Evolutionary conservation across 805 yeast genomes (phyloP).

Genomic region (Clavispora carvajalis): DNA sequence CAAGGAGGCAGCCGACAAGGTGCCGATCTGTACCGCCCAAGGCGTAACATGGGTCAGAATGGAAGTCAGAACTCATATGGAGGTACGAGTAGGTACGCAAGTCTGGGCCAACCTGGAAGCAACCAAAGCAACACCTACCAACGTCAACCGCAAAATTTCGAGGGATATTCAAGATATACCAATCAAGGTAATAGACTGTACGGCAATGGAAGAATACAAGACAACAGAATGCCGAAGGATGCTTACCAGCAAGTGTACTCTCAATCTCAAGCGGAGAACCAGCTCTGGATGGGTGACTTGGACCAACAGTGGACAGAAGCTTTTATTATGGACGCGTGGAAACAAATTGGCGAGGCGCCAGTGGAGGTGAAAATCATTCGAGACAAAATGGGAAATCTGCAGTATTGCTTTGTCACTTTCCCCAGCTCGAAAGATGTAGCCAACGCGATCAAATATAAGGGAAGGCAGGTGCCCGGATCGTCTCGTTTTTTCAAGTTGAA

Average conservation of each 20-base stretch:
- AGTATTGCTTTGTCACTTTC: slow-evolving; percentile 79
- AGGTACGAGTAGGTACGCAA: neutral
- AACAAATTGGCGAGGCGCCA: slow-evolving; percentile 58
- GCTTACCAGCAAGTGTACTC: slow-evolving; percentile 13
- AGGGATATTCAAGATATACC: neutral
- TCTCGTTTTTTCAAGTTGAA: slow-evolving; percentile 57
- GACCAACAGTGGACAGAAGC: slow-evolving; percentile 81
- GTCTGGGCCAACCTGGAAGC: neutral
- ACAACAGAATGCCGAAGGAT: neutral
- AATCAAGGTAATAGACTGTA: neutral
- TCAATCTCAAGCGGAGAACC: slow-evolving; percentile 20
- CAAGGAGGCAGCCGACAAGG: slow-evolving; percentile 11
- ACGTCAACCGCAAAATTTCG: neutral
- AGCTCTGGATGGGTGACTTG: slow-evolving; percentile 86
- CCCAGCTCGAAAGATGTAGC: slow-evolving; percentile 55
- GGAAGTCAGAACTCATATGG: neutral
- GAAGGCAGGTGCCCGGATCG: slow-evolving; percentile 64
- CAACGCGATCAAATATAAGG: slow-evolving; percentile 62
- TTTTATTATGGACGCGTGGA: slow-evolving; percentile 65
- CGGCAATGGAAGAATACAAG: neutral
- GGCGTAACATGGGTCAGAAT: neutral
- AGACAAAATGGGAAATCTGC: slow-evolving; percentile 44
- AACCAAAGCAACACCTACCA: neutral
- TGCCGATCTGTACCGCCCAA: slow-evolving; percentile 16
- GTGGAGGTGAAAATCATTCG: slow-evolving; percentile 61